Conservation (phyloP, 352 stramenopile species). For the Phytophthora sansomeana region DNA sequence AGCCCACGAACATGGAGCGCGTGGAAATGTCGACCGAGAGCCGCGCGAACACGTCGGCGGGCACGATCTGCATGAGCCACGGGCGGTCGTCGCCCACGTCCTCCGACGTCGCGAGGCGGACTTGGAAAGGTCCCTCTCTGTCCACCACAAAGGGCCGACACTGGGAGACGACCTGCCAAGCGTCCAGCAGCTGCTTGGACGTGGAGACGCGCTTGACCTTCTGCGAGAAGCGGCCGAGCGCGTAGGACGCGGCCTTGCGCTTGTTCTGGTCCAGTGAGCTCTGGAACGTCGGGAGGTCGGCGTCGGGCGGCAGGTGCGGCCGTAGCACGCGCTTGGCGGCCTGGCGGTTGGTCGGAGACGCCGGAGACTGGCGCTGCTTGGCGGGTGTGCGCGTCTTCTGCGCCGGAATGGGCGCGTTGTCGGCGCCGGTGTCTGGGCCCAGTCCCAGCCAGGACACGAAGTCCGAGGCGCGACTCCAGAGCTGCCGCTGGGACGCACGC, state of each 20-base stretch:
- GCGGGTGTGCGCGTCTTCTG: background rate
- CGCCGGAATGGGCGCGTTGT: background rate
- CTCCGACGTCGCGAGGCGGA: constrained; percentile 15
- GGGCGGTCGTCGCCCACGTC: background rate
- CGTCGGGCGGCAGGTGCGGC: constrained; percentile 6
- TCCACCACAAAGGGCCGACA: constrained; percentile 43
- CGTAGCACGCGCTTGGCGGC: constrained; percentile 23
- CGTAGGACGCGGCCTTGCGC: constrained; percentile 13
- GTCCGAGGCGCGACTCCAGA: constrained; percentile 46
- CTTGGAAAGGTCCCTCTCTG: constrained; percentile 4
- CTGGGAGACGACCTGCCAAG: constrained; percentile 40
- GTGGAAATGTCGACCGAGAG: constrained; percentile 26
- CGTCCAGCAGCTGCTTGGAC: constrained; percentile 28
- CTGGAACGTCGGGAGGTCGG: constrained; percentile 10
- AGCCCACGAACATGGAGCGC: constrained; percentile 39
- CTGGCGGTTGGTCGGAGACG: constrained; percentile 8
- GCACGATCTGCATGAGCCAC: constrained; percentile 48
- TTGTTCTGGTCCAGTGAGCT: constrained; percentile 2
- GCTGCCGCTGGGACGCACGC: constrained; percentile 30
- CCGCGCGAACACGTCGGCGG: constrained; percentile 40
- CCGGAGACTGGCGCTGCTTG: background rate
- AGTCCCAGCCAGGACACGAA: constrained; percentile 52
- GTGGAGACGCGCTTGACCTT: constrained; percentile 20
- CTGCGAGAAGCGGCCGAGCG: constrained; percentile 37
- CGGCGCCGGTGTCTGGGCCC: constrained; percentile 1